Evolutionary conservation across 208 protist genomes (phyloP), one percentile per base, ranked within the genome.

Genomic region (Crithidia sp.): DNA sequence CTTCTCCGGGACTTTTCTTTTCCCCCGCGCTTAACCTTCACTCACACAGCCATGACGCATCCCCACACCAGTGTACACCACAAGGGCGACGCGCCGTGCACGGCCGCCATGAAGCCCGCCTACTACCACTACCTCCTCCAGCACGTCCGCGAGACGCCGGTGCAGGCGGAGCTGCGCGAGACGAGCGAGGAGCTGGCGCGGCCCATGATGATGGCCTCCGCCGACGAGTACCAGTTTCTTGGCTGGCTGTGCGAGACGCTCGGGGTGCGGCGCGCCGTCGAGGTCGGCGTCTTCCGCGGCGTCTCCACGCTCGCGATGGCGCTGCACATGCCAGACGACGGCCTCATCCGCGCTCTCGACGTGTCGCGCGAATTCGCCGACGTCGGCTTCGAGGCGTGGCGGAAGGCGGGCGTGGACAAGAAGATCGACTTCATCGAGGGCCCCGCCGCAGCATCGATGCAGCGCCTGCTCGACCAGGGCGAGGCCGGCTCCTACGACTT

Each of bases 231-330:
- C 43, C 75, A 77, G 71, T 78, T 81, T 50, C 62, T 85, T n/a
- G 75, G 52, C 60, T 81, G 80, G 80, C 49, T 85, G 52, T 76
- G 67, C 50, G 80, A 61, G 17, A 81, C 75, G 6, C 70, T 81
- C n/a, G 75, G 75, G 9, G 80, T 70, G 37, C 70, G 56, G 58
- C 54, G 67, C 55, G 80, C 76, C 2, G 44, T 92, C 19, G 85
- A 92, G 71, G 68, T 92, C 13, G 87, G 87, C 52, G 71, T 80
- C 17, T 92, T 90, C 64, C 83, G 81, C 63, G 85, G 87, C 45
- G 72, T 80, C 59, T 85, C 77, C 12, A 76, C 87, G 9, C 77
- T 92, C 19, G 78, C 77, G 5, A 67, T 86, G 19, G 84, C 84
- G 28, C 49, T 77, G 39, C 64, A 68, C 17, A 65, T 91, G 16